A percentile compares a stretch with the other conserved stretches of the same genome.
Evolutionary conservation across 2,329 filamentous ascomycete species (phyloP).

Genomic region (Lithohypha guttulata): DNA sequence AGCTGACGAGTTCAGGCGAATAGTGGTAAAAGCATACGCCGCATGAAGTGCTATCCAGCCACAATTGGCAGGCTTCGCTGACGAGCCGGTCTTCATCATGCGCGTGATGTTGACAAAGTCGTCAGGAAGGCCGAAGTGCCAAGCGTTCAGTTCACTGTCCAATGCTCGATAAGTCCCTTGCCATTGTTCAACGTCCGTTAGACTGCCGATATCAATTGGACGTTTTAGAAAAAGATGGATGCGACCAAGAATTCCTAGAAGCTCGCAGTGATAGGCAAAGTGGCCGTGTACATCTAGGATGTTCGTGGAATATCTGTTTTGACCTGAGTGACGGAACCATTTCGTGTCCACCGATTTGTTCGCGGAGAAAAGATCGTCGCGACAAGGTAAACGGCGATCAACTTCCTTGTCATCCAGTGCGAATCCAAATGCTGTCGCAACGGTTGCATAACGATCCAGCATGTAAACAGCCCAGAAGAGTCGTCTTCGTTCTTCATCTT

Average conservation of each 20-base stretch:
- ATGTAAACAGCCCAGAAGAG: constrained; percentile 94
- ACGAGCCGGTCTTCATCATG: constrained; percentile 55
- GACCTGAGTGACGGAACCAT: constrained; percentile 56
- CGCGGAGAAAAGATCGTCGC: constrained; percentile 73
- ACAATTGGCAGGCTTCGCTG: constrained; percentile 61
- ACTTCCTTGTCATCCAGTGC: constrained; percentile 82
- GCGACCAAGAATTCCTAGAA: constrained; percentile 76
- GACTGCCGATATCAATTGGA: constrained; percentile 74
- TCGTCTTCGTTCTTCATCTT: constrained; percentile 74
- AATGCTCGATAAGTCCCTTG: constrained; percentile 77
- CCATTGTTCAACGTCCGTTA: constrained; percentile 81
- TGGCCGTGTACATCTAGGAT: constrained; percentile 57
- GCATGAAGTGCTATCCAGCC: constrained; percentile 86
- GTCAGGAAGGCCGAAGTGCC: constrained; percentile 71
- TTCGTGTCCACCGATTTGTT: constrained; percentile 76
- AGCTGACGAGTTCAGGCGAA: constrained; percentile 81
- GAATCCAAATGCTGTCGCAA: constrained; percentile 86
- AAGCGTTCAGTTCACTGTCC: constrained; percentile 65
- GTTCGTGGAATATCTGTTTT: constrained; percentile 52
- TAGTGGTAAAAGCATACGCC: constrained; percentile 82
- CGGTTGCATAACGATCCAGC: constrained; percentile 78
- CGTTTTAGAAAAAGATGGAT: constrained; percentile 83
- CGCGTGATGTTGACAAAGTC: constrained; percentile 79
- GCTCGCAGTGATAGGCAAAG: constrained; percentile 84
- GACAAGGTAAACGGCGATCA: constrained; percentile 73